Evolutionary conservation across 2,329 filamentous ascomycete genomes (phyloP).

Genomic region (Aphanoascus verrucosus): DNA sequence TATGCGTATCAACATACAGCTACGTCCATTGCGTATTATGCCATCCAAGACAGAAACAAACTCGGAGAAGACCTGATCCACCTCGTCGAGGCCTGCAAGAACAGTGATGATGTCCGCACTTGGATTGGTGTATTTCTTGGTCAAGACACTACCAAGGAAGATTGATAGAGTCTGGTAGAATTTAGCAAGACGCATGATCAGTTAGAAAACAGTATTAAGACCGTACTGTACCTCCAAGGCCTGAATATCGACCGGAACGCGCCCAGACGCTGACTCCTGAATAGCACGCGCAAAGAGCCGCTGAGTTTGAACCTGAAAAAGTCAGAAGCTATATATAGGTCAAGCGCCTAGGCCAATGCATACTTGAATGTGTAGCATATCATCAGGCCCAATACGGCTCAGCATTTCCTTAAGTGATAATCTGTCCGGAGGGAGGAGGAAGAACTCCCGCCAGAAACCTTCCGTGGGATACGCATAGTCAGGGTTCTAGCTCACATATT

Average conservation of each 20-base stretch:
- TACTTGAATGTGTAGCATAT: slow-evolving; percentile 65
- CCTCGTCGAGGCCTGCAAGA: slow-evolving; percentile 76
- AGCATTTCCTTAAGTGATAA: slow-evolving; percentile 57
- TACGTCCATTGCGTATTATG: slow-evolving; percentile 67
- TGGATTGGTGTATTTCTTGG: slow-evolving; percentile 87
- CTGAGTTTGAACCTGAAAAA: slow-evolving; percentile 53
- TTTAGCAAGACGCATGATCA: neutral
- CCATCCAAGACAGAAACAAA: slow-evolving; percentile 73
- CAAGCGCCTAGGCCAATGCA: slow-evolving; percentile 12
- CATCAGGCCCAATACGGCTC: slow-evolving; percentile 58
- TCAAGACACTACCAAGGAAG: slow-evolving; percentile 70
- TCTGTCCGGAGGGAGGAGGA: slow-evolving; percentile 73
- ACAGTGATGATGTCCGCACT: slow-evolving; percentile 90
- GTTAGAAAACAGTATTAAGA: neutral
- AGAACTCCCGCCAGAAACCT: slow-evolving; percentile 94
- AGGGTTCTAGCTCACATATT: slow-evolving; percentile 5
- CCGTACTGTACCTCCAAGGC: slow-evolving; percentile 67
- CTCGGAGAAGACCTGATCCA: slow-evolving; percentile 77
- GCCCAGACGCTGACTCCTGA: slow-evolving; percentile 51
- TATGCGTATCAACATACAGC: slow-evolving; percentile 43
- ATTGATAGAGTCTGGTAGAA: slow-evolving; percentile 65
- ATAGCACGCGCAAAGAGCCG: slow-evolving; percentile 69
- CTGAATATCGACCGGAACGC: slow-evolving; percentile 57
- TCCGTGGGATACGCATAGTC: slow-evolving; percentile 54
- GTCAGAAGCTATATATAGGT: neutral